Evolutionary conservation across 2,329 filamentous ascomycete species (phyloP).

Genomic region (Orbilia oligospora): DNA sequence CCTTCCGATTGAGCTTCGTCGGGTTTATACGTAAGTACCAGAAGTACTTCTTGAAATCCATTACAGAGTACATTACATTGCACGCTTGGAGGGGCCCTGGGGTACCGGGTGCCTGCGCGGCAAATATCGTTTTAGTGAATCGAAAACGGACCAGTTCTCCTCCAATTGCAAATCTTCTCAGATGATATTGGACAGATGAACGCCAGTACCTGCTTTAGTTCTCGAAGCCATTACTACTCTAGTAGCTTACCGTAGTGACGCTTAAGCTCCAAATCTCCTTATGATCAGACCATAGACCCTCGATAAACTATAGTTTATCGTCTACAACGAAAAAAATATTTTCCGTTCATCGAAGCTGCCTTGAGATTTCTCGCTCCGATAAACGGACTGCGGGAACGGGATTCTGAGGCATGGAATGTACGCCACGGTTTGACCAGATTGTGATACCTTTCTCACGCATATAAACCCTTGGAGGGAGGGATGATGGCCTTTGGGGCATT

Average conservation of each 20-base stretch:
- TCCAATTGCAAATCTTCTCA: conserved; percentile 29
- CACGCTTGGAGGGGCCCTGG: not conserved
- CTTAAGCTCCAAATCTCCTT: conserved; percentile 16
- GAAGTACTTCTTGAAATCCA: not conserved
- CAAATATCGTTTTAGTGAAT: conserved; percentile 48
- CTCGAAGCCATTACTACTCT: conserved; percentile 25
- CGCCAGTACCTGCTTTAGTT: conserved; percentile 56
- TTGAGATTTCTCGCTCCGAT: conserved; percentile 28
- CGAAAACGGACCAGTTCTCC: conserved; percentile 30
- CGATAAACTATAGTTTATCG: not conserved
- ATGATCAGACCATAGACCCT: conserved; percentile 27
- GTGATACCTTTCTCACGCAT: conserved; percentile 60
- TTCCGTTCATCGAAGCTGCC: conserved; percentile 11
- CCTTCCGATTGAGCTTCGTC: conserved; percentile 41
- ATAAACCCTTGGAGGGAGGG: conserved; percentile 15
- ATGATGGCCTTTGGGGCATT: conserved; percentile 34
- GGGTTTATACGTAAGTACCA: conserved; percentile 13
- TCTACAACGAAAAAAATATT: not conserved
- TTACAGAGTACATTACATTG: no score
- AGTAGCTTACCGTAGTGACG: conserved; percentile 14
- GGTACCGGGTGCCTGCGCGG: conserved; percentile 36
- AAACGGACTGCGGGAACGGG: conserved; percentile 31
- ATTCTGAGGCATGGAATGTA: conserved; percentile 35
- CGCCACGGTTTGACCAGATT: conserved; percentile 50
- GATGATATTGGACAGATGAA: conserved; percentile 37